Conservation (phyloP, 805 yeast species). For the Myxozyma udenii region DNA sequence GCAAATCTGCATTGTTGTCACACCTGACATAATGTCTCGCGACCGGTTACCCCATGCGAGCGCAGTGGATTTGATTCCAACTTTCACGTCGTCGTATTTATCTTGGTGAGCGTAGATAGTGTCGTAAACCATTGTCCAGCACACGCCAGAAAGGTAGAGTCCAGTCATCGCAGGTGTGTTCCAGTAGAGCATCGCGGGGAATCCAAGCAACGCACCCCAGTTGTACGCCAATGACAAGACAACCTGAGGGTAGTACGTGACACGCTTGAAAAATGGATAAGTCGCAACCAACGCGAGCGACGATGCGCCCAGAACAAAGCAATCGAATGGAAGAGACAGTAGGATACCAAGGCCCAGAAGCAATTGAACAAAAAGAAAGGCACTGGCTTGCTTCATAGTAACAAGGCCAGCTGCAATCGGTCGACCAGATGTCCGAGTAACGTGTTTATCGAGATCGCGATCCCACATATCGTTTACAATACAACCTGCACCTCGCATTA, state of each 20-base stretch:
- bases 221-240: slow-evolving; percentile 77
- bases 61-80: slow-evolving; percentile 95
- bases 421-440: slow-evolving; percentile 80
- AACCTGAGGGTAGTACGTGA: slow-evolving; percentile 93
- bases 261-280: slow-evolving; percentile 89
- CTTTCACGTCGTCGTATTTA: slow-evolving; percentile 77
- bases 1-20: slow-evolving; percentile 66
- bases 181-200: slow-evolving; percentile 85
- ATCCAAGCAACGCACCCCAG: slow-evolving; percentile 93
- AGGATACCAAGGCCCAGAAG: slow-evolving; percentile 69
- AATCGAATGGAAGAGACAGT: slow-evolving; percentile 68
- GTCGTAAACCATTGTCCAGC: slow-evolving; percentile 96
- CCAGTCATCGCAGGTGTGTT: slow-evolving; percentile 63
- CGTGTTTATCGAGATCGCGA: slow-evolving; percentile 75
- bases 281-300: slow-evolving; percentile 77
- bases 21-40: slow-evolving; percentile 61
- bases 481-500: slow-evolving; percentile 98
- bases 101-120: slow-evolving; percentile 98
- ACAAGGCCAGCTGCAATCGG: slow-evolving; percentile 93
- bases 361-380: slow-evolving; percentile 71
- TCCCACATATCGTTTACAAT: slow-evolving; percentile 90
- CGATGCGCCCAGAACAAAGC: slow-evolving; percentile 78
- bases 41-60: slow-evolving; percentile 86
- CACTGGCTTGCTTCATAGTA: slow-evolving; percentile 61
- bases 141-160: slow-evolving; percentile 67